Evolutionary conservation across 176 grass and related monocot species (phyloP).

Genomic region (Poa pratensis): DNA sequence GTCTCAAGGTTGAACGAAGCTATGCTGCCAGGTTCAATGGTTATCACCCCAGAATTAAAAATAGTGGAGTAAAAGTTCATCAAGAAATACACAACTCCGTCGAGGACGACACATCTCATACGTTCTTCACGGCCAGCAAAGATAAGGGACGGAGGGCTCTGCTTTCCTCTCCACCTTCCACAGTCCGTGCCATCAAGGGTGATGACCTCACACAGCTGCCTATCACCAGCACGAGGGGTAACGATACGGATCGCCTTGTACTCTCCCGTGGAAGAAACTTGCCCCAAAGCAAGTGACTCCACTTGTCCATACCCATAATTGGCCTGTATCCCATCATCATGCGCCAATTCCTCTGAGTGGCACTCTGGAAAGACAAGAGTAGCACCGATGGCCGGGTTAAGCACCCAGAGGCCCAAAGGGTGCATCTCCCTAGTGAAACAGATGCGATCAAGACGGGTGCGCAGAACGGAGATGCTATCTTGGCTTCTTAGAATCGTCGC

Average conservation of each 20-base stretch:
- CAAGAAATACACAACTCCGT: background rate
- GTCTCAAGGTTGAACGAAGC: constrained; percentile 14
- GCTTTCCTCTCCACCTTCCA: constrained; percentile 13
- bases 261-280: background rate
- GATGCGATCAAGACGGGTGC: background rate
- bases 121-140: background rate
- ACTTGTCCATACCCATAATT: background rate
- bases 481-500: background rate
- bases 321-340: background rate
- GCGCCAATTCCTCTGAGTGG: background rate
- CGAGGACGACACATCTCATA: background rate
- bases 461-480: background rate
- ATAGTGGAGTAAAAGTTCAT: background rate
- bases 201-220: background rate
- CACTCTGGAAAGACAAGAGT: background rate
- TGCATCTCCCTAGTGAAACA: background rate
- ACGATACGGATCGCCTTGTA: constrained; percentile 9
- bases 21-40: background rate
- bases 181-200: background rate
- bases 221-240: background rate
- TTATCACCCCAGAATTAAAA: no score
- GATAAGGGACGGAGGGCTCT: background rate
- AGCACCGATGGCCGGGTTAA: background rate
- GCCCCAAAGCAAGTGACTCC: background rate
- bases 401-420: background rate